Evolutionary conservation across 331 rosid genomes (phyloP), one percentile per base, ranked within the genome.

Genomic region (Erythrophleum ivorense): DNA sequence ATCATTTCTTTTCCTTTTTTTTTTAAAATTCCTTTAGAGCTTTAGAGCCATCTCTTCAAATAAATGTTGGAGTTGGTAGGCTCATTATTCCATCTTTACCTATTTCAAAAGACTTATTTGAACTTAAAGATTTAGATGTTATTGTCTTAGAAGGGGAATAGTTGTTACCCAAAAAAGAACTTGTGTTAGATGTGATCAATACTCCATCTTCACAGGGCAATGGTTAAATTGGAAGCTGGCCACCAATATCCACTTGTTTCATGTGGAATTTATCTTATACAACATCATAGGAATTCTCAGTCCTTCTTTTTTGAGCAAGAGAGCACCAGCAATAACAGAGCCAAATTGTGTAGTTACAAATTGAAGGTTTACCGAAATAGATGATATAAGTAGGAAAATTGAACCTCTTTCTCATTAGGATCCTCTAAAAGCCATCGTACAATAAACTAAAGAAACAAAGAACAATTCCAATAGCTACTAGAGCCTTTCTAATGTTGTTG

Each of bases 391-490:
- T 4, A 13, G 99, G 99, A 84, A 96, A 84, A 70, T 91, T 91
- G 88, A 84, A 96, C 83, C 97, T 88, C 87, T 91, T 94, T 83
- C 99, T 92, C 97, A 96, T 96, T 82, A 86, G 97, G 78, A 96
- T 96, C 92, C 99, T 92, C 99, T 98, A 96, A 88, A 96, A 96
- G 46, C 99, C 99, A 62, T 98, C 99, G 34, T 96, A 96, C 24
- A 96, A 92, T 76, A 94, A 78, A 70, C 99, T 98, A 66, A 96
- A 84, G 38, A 85, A 75, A 78, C 99, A 96, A 5, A 94, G 94
- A 85, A 96, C 21, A 49, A 94, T 76, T 29, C 99, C 99, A 40
- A 84, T 79, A 57, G 83, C 91, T 12, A 73, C 89, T 75, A 94
- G 83, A 72, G 83, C 89, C 75, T 84, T 92, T 78, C 98, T 87